A percentile compares a stretch with the other conserved stretches of the same genome.
Evolutionary conservation across 495 filamentous ascomycete genomes (phyloP).

Genomic region (Penicillium lagena): DNA sequence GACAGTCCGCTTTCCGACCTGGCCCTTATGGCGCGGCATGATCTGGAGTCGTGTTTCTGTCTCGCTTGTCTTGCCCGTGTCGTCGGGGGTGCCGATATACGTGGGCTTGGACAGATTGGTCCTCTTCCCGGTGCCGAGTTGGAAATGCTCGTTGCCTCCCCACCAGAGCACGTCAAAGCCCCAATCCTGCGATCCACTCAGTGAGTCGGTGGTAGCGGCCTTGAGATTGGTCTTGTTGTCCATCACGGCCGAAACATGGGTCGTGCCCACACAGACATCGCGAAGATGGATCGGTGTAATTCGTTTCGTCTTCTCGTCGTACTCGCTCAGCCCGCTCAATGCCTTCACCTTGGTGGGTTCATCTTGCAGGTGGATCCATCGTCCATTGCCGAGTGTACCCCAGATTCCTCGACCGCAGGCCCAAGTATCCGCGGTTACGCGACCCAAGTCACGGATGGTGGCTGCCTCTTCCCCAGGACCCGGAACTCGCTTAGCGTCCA

Average conservation of each 20-base stretch:
- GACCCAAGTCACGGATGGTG: conserved; percentile 37
- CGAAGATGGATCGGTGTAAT: conserved; percentile 72
- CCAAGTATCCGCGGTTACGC: conserved; percentile 69
- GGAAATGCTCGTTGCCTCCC: conserved; percentile 90
- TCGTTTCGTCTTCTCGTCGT: conserved; percentile 61
- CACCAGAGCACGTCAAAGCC: conserved; percentile 86
- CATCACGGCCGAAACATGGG: conserved; percentile 75
- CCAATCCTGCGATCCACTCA: conserved; percentile 55
- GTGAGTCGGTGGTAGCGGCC: conserved; percentile 36
- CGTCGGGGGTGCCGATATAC: conserved; percentile 72
- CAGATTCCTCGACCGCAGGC: conserved; percentile 79
- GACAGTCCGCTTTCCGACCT: conserved; percentile 56
- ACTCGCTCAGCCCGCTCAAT: conserved; percentile 78
- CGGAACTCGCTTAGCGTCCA: conserved; percentile 63
- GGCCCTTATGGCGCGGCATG: conserved; percentile 68
- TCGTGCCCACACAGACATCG: conserved; percentile 65
- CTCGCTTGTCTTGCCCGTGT: conserved; percentile 28
- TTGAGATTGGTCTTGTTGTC: conserved; percentile 63
- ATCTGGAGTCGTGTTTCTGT: conserved; percentile 78
- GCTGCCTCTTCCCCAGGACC: conserved; percentile 36
- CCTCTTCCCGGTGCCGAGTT: conserved; percentile 84
- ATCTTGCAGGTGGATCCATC: conserved; percentile 83
- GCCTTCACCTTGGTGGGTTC: conserved; percentile 75
- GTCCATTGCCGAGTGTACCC: conserved; percentile 76
- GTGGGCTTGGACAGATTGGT: conserved; percentile 68